Conservation (phyloP, 2,329 filamentous ascomycete genomes). For the Trichoderma sp. region DNA sequence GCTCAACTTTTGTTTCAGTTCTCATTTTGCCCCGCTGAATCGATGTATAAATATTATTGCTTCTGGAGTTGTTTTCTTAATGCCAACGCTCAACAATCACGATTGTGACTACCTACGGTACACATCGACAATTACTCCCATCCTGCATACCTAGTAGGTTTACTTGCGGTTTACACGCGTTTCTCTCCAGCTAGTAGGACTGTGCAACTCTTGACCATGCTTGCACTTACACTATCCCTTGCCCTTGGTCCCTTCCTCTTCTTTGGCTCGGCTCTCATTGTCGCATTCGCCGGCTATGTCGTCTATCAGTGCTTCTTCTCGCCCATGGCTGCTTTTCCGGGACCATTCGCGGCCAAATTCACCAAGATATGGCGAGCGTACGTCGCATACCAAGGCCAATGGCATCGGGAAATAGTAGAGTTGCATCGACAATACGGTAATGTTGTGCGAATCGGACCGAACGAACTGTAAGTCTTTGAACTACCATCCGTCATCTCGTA, state of each 20-base stretch:
- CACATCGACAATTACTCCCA: background rate
- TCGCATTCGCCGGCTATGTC: background rate
- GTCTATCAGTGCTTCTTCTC: background rate
- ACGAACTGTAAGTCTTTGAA: background rate
- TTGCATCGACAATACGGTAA: background rate
- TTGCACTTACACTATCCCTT: background rate
- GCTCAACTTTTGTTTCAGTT: background rate
- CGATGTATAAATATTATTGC: background rate
- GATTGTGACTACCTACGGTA: background rate
- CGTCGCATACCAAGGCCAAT: background rate
- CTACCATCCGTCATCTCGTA: background rate
- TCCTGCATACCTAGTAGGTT: background rate
- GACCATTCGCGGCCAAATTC: background rate
- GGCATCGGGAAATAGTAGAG: background rate
- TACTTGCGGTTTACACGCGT: background rate
- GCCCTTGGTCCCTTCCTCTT: background rate
- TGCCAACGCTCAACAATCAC: background rate
- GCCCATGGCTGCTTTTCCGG: background rate
- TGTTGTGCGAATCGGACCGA: background rate
- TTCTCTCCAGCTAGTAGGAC: background rate
- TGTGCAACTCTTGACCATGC: background rate
- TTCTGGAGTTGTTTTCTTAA: background rate
- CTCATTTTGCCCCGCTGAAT: background rate
- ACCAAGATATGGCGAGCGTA: background rate
- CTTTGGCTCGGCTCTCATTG: background rate